Evolutionary conservation across 2,329 filamentous ascomycete genomes (phyloP), one percentile per base, ranked within the genome.

Genomic region (Didymella lethalis): DNA sequence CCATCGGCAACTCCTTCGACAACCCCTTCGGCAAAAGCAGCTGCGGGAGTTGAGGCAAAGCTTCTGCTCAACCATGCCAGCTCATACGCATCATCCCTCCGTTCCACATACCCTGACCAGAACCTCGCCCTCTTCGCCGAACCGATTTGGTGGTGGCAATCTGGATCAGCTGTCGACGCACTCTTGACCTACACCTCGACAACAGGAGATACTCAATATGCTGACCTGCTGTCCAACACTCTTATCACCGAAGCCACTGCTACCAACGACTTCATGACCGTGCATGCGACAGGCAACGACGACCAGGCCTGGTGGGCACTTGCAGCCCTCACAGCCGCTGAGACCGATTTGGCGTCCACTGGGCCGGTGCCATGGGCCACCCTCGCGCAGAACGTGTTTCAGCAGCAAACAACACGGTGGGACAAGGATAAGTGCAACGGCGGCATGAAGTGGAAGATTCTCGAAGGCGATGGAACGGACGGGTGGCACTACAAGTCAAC

Each of bases 401-500:
- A 92, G 72, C 82, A 84, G 34, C 88, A 92, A 70, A 83, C 81
- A 7, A 75, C 73, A 12, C 85, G 91, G 32, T 95, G 91, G 90
- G 87, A 93, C 71, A 82, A 77, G 0, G 78, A 80, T 0, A 75
- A 79, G 32, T 95, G 92, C 69, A 82, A 82, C 31, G 92, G 91
- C 49, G 92, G 91, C 4, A 57, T 74, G 54, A 68, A 69, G 43
- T 93, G 90, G 90, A 92, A 96, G 79, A 92, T 96, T 64, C 92
- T 87, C 72, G 77, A 83, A 1, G 85, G 83, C 64, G 93, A 95
- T 71, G 61, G 63, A 3, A 60, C 52, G 34, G 88, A 88, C 63
- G 92, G 92, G 8, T 88, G 91, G 71, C 83, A 86, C 67, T 94
- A 96, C 83, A 94, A 92, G 76, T 93, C 93, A 77, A 84, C 87